Evolutionary conservation across 225 moss, liverwort and hornwort species (phyloP).

Genomic region (Polytrichum commune): DNA sequence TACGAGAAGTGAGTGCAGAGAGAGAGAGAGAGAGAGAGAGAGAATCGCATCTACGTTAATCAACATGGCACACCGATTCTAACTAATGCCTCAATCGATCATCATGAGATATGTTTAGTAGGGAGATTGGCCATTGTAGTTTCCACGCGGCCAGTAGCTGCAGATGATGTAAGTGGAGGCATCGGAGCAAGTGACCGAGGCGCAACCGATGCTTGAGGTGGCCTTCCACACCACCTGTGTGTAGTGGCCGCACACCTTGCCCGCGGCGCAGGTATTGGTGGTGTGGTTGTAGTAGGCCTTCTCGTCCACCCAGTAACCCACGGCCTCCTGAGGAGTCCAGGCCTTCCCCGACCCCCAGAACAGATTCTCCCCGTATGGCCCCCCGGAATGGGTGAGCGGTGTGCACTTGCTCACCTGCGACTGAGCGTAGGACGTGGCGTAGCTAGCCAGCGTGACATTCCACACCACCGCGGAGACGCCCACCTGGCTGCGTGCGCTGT

Average conservation of each 20-base stretch:
- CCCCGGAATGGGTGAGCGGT: slow-evolving; percentile 32
- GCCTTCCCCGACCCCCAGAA: slow-evolving; percentile 37
- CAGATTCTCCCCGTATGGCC: slow-evolving; percentile 52
- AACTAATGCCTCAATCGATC: not conserved
- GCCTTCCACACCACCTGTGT: slow-evolving; percentile 66
- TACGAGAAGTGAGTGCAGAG: too few species aligned
- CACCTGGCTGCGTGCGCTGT: slow-evolving; percentile 28
- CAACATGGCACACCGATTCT: not conserved
- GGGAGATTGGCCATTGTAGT: slow-evolving; percentile 31
- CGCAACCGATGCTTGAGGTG: slow-evolving; percentile 48
- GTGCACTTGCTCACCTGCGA: slow-evolving; percentile 18
- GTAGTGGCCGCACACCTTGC: slow-evolving; percentile 53
- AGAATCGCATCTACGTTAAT: not conserved
- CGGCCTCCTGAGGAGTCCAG: slow-evolving; percentile 38
- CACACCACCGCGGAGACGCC: slow-evolving; percentile 31
- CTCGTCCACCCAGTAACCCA: slow-evolving; percentile 37
- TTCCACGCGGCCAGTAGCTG: slow-evolving; percentile 60
- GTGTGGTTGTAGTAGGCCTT: slow-evolving; percentile 19
- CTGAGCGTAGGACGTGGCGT: slow-evolving; percentile 35
- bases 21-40: too few species aligned
- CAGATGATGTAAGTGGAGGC: slow-evolving; percentile 51
- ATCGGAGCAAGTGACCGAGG: slow-evolving; percentile 25
- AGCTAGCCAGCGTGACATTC: slow-evolving; percentile 14
- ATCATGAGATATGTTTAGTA: slow-evolving; percentile 10
- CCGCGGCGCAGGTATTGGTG: slow-evolving; percentile 27